A percentile compares a stretch with the other conserved stretches of the same genome.
Conservation (phyloP, 83 land plant species). For the Diphasiastrum complanatum region DNA sequence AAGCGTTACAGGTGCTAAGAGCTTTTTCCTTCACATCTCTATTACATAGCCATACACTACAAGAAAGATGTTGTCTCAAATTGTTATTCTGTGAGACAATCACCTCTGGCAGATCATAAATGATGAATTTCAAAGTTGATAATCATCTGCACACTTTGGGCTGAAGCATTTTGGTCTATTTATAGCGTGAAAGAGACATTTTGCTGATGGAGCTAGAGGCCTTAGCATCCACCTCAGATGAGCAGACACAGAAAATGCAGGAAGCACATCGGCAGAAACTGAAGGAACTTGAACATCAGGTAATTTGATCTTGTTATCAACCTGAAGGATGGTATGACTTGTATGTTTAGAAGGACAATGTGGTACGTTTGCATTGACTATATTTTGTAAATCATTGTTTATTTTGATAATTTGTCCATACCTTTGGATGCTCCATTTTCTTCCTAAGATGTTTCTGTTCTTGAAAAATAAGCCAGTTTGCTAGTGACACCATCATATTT, state of each 20-base stretch:
- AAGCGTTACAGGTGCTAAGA: conserved; percentile 68
- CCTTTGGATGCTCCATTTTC: no score
- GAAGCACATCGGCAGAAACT: conserved; percentile 67
- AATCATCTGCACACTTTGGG: background rate
- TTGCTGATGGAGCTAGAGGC: conserved; percentile 59
- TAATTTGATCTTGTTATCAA: conserved; percentile 14
- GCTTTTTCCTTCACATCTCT: no score
- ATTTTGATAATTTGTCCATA: background rate
- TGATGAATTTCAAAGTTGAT: background rate
- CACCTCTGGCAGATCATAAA: background rate
- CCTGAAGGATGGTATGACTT: no score
- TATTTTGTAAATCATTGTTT: background rate
- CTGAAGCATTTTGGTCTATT: conserved; percentile 7
- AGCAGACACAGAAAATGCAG: conserved; percentile 68
- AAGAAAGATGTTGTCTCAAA: no score
- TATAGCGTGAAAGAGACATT: conserved; percentile 74
- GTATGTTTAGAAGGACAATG: no score
- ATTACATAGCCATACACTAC: no score
- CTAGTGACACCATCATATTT: no score
- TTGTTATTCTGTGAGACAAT: background rate
- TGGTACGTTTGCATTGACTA: background rate
- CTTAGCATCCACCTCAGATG: conserved; percentile 60
- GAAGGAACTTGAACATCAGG: conserved; percentile 81
- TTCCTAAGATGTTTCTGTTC: no score
- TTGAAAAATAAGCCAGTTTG: no score